Base-by-base conservation (phyloP, 2,329 filamentous ascomycete species). In the Venturia pyrina region DNA sequence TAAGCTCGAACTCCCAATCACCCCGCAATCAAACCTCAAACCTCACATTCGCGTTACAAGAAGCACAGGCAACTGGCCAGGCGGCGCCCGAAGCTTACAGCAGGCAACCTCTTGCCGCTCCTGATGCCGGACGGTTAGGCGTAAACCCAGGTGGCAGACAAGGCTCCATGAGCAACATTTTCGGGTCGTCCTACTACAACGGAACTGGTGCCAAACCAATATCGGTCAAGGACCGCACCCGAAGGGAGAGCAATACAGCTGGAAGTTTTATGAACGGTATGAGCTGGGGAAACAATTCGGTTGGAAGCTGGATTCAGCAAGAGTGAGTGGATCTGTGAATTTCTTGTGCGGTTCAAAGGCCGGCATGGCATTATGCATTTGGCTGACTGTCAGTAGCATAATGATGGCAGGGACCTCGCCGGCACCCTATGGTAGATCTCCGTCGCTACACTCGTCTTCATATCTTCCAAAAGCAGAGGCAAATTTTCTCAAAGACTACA, bases 331-430 rank as follows among this genome's bases (percentile, higher is more conserved):
- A 62, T 64, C 65, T 53, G 59, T 59, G 17, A 64, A 34, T 66
- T 50, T 64, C 61, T 62, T 56, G 6, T 65, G 53, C 53, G 53
- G 53, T 32, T 17, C 32, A 37, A 40, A 59, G 32, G 28, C 53
- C 53, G 53, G 53, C 32, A 59, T 24, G 24, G 21, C 34, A 40
- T 24, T 63, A 43, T 50, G 6, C 21, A 37, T 40, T 24, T 32
- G 24, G n/a, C 48, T 64, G 43, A 66, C 60, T 34, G 0, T 46
- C 37, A 3, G 40, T 48, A 62, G 92, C 76, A 93, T 97, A 74
- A 88, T 96, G 75, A 97, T 97, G 90, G 87, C 91, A 67, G 93
- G 95, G 72, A 97, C 92, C 21, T 98, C 95, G n/a, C 95, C 95
- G 13, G 96, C 93, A n/a, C 83, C 86, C 67, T 87, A 83, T 66